Base-by-base conservation (phyloP, 148 eudicot species). In the Beta vulgaris region DNA sequence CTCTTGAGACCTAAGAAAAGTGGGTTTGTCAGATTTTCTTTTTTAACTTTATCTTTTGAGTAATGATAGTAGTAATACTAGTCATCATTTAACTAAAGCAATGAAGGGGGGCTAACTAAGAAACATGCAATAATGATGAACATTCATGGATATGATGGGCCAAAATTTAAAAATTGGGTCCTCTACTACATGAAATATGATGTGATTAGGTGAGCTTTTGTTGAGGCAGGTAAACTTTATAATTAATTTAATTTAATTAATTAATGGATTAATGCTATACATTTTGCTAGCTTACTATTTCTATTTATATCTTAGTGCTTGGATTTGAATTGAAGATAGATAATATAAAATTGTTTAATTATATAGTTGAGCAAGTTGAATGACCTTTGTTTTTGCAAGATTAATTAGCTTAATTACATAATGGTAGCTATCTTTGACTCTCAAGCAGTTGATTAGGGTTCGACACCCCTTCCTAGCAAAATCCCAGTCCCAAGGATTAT, bases 141-240 rank as follows among this genome's bases (percentile, higher is more conserved):
- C 75, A 71, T 80, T 54, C 72, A 72, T 78, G 66, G 72, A 53
- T 62, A 32, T 57, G 32, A 19, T 32, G 43, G 16, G 23, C 36
- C 63, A 35, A 31, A 70, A 18, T 75, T 57, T 25, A 26, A 29
- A 37, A 34, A 53, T 46, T 61, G 76, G 80, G 61, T 71, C 75
- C 68, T 72, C 69, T 43, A 15, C 15, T 70, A 62, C 48, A 75
- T 42, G 58, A 51, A 31, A 49, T 54, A 70, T 70, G 25, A 68
- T 79, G 74, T 63, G 81, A 78, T 78, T 82, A 82, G 85, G 82
- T 78, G 79, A 78, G 82, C 79, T 78, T 82, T 75, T 74, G 85
- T 78, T 82, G 79, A 75, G 66, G 85, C 76, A 78, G 82, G 79
- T 78, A 71, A 63, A 48, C 62, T 65, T 65, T 61, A n/a, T 43